Base-by-base conservation (phyloP, 2,329 filamentous ascomycete species). In the Aureobasidium lini region DNA sequence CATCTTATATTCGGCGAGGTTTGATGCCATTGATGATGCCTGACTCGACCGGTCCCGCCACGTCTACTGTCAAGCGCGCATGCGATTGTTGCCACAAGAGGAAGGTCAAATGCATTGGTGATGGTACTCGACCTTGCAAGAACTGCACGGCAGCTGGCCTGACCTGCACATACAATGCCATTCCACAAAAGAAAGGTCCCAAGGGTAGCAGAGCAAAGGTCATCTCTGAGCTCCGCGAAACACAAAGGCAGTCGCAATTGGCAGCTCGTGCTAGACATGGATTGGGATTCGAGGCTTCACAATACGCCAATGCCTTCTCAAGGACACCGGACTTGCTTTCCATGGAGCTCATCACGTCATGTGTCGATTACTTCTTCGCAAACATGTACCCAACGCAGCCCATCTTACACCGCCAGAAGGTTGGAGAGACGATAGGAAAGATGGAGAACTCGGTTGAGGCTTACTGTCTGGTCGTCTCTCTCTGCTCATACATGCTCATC, bases 311-410 rank as follows among this genome's bases (percentile, higher is more conserved):
- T 65, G 71, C 73, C 66, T 71, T 75, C 67, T 69, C 78, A 64
- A 72, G 77, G 66, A 76, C 77, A 63, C 71, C 76, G 62, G 71
- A 79, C 63, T 70, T 85, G 71, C 65, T 79, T 67, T 69, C 76
- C 69, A 69, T 75, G 73, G 68, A 78, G 73, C 63, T 83, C 73
- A 69, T 81, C 67, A 70, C 77, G 44, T 71, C 70, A 57, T 85
- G 82, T 67, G 74, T 85, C 60, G 82, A 85, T 46, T 81, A 82
- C 63, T 86, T 82, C 71, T 83, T 84, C 70, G 74, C 77, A 64
- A 77, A 84, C 67, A 78, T 86, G 57, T 86, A 86, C 64, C 82
- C 83, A n/a, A 83, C 83, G 56, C 83, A 84, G 75, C 84, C 84
- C 0, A 76, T 86, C 4, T 70, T 86, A 7, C 80, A 84, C 63